Evolutionary conservation across 129 eudicot species (phyloP).

Genomic region (Arctium lappa): DNA sequence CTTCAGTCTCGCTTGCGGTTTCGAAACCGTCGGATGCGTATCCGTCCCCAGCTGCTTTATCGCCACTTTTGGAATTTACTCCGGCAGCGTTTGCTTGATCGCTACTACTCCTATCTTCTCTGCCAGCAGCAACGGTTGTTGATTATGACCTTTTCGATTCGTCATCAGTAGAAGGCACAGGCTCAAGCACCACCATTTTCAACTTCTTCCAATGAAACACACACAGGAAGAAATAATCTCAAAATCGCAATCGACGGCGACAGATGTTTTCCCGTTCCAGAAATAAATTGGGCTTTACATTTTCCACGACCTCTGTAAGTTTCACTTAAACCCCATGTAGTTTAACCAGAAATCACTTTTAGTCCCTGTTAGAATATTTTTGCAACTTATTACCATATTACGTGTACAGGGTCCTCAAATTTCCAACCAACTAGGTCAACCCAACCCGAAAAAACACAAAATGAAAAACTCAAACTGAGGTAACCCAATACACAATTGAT

Average conservation of each 20-base stretch:
- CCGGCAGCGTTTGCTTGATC: constrained; percentile 8
- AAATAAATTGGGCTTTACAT: not conserved
- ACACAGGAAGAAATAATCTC: not conserved
- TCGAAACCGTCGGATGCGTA: constrained; percentile 70
- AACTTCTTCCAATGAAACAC: not conserved
- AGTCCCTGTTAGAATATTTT: not conserved
- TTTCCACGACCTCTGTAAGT: not conserved
- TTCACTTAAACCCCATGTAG: not conserved
- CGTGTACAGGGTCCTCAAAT: too few species aligned
- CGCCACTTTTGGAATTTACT: not conserved
- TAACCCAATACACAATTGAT: too few species aligned
- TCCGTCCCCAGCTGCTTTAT: constrained; percentile 28
- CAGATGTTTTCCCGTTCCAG: constrained; percentile 1
- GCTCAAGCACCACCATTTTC: constrained; percentile 62
- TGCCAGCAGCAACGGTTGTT: not conserved
- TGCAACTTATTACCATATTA: too few species aligned
- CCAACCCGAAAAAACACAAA: too few species aligned
- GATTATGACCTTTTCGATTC: constrained; percentile 17
- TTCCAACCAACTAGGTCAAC: too few species aligned
- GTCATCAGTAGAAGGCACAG: constrained; percentile 10
- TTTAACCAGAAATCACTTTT: not conserved
- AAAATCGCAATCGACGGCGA: constrained; percentile 7
- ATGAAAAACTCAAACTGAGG: too few species aligned
- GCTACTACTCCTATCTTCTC: constrained; percentile 8
- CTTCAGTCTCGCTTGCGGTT: constrained; percentile 74